Evolutionary conservation across 768 basidiomycete genomes (phyloP).

Genomic region (Hygrocybe punicea): DNA sequence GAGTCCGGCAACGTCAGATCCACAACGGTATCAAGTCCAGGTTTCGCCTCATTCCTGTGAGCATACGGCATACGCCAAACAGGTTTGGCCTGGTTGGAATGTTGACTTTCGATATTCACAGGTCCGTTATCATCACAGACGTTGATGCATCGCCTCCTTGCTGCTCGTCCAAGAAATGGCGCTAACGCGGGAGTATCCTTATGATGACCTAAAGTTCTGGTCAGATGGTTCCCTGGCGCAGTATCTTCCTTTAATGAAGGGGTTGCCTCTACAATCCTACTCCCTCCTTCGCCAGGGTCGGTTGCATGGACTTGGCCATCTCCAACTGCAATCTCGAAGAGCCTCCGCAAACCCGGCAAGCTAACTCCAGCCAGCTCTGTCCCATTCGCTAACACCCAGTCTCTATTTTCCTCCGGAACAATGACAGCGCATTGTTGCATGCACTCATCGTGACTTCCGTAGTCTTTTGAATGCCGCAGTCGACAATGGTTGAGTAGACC

Average conservation of each 20-base stretch:
- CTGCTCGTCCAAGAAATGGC: constrained; percentile 45
- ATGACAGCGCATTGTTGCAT: constrained; percentile 46
- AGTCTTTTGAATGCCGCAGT: constrained; percentile 46
- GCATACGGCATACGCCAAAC: constrained; percentile 36
- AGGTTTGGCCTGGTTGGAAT: not conserved
- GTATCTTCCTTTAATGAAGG: constrained; percentile 1
- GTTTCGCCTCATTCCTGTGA: constrained; percentile 21
- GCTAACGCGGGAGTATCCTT: constrained; percentile 50
- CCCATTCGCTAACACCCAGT: constrained; percentile 2
- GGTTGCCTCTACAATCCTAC: constrained; percentile 3
- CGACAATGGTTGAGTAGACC: constrained; percentile 55
- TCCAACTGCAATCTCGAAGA: constrained; percentile 50
- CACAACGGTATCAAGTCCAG: not conserved
- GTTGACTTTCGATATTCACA: constrained; percentile 33
- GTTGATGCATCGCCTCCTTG: constrained; percentile 41
- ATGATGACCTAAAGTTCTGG: constrained; percentile 46
- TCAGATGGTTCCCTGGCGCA: constrained; percentile 27
- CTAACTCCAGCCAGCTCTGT: constrained; percentile 41
- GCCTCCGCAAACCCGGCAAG: constrained; percentile 45
- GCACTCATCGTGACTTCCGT: constrained; percentile 56
- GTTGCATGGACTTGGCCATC: not conserved
- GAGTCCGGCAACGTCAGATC: not conserved
- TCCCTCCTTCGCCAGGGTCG: constrained; percentile 4
- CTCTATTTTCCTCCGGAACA: constrained; percentile 5
- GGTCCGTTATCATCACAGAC: constrained; percentile 38